Evolutionary conservation across 2,329 filamentous ascomycete species (phyloP).

Genomic region (Tolypocladium ophioglossoides): DNA sequence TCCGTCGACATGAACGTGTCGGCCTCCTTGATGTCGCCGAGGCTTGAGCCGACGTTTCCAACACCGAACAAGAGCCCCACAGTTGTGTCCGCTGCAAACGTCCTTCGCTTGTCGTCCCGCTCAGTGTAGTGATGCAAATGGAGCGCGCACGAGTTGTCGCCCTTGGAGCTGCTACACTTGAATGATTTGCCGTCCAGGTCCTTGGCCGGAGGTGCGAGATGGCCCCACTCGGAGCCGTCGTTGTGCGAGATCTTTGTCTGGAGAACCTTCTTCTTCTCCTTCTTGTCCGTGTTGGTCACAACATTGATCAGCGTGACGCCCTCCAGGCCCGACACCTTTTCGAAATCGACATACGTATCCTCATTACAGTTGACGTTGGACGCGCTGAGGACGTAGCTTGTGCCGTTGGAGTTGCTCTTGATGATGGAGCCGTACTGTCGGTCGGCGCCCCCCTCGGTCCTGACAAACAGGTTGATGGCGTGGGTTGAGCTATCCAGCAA

Average conservation of each 20-base stretch:
- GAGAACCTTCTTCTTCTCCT: constrained; percentile 73
- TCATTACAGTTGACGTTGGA: constrained; percentile 71
- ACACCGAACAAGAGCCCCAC: constrained; percentile 84
- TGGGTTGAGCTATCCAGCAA: constrained; percentile 92
- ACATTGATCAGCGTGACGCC: constrained; percentile 82
- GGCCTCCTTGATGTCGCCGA: constrained; percentile 58
- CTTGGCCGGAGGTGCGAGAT: constrained; percentile 59
- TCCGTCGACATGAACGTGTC: constrained; percentile 88
- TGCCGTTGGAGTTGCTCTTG: constrained; percentile 98
- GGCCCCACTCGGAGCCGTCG: constrained; percentile 80
- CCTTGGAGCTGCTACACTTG: constrained; percentile 49
- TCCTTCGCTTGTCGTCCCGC: constrained; percentile 68
- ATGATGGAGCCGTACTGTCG: constrained; percentile 76
- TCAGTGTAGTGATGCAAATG: constrained; percentile 97
- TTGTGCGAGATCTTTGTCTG: constrained; percentile 94
- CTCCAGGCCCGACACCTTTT: constrained; percentile 87
- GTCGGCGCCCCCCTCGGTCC: constrained; percentile 54
- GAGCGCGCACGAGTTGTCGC: constrained; percentile 63
- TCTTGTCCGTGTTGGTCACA: constrained; percentile 62
- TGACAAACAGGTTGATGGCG: constrained; percentile 88
- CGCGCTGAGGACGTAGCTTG: constrained; percentile 81
- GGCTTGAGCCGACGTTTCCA: constrained; percentile 72
- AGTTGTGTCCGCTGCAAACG: constrained; percentile 79
- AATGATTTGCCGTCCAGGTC: constrained; percentile 64
- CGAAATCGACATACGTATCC: constrained; percentile 79